Evolutionary conservation across 1,284 basidiomycete species (phyloP).

Genomic region (Ceraceosorus guamensis): DNA sequence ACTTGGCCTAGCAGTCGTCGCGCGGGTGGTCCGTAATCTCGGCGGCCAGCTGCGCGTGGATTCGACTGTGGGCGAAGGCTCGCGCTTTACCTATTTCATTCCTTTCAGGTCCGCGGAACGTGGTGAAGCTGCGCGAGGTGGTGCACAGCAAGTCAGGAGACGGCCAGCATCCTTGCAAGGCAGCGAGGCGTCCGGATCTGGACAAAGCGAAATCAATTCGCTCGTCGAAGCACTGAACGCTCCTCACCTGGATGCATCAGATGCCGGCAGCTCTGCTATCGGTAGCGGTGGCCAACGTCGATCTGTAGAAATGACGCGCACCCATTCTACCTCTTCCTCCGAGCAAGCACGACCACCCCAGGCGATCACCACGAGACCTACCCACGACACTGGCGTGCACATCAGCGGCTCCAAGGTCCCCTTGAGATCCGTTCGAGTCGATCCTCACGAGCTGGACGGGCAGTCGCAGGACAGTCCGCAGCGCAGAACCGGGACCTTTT

Average conservation of each 20-base stretch:
- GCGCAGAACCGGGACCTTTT: not conserved
- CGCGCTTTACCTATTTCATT: conserved; percentile 65
- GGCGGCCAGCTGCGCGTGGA: conserved; percentile 73
- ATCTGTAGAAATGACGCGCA: not conserved
- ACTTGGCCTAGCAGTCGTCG: conserved; percentile 71
- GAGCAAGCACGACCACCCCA: too few species aligned
- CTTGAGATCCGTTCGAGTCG: conserved; percentile 48
- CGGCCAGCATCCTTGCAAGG: conserved; percentile 22
- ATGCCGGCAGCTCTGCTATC: not conserved
- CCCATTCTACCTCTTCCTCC: not conserved
- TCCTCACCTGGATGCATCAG: conserved; percentile 15
- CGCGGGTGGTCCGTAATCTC: conserved; percentile 72
- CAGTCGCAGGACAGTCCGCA: too few species aligned
- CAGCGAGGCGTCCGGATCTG: conserved; percentile 20
- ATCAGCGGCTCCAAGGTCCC: conserved; percentile 50
- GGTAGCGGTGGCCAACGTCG: not conserved
- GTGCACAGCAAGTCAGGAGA: conserved; percentile 20
- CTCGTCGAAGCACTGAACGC: conserved; percentile 60
- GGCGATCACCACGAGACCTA: too few species aligned
- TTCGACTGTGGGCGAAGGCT: conserved; percentile 64
- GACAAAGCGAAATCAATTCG: conserved; percentile 57
- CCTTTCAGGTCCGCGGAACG: conserved; percentile 52
- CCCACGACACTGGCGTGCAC: conserved; percentile 5
- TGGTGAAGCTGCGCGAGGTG: conserved; percentile 6
- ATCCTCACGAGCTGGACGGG: conserved; percentile 27